Base-by-base conservation (phyloP, 2,329 filamentous ascomycete species). In the Colletotrichum sublineola region DNA sequence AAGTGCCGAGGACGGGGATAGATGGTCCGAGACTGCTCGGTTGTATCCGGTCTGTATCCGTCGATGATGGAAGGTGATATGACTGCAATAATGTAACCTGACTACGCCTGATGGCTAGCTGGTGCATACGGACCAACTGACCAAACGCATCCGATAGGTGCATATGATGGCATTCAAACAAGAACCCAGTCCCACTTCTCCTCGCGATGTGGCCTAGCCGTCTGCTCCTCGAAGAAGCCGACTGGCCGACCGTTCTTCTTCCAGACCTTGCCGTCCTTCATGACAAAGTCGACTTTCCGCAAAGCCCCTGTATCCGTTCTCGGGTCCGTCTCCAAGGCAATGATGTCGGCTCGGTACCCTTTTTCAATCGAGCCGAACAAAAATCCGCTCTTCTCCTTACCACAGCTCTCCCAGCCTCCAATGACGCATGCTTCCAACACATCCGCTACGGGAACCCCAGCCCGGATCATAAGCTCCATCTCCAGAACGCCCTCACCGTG, bases 181-280 rank as follows among this genome's bases (percentile, higher is more conserved):
- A 74, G 15, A 52, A 73, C 69, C 73, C 70, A 71, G 12, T 72
- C 67, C 50, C 60, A 67, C n/a, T 74, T 73, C 14, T 68, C 67
- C 38, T 65, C n/a, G 24, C 46, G 64, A n/a, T 52, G 29, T 44
- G 31, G 58, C 57, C 3, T 50, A 24, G 15, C 50, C 4, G 36
- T 61, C 44, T 15, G 60, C 57, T 36, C 66, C 62, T 48, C 64
- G 12, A 65, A 42, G n/a, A 55, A 73, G 20, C 57, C 74, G 29
- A 71, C 40, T 14, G 70, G 46, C 52, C 14, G 73, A 3, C 81
- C 79, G 7, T 79, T 77, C 48, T 75, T 67, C 76, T 87, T 88
- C 82, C 85, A 89, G 11, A 89, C 79, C 61, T 76, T 81, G 1
- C 82, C 87, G 75, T 90, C 87, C 76, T 89, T 90, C 87, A 90